Percentiles rank a stretch among this genome's conserved stretches.
Evolutionary conservation across 2,329 filamentous ascomycete species (phyloP).

Genomic region (Paracamarosporium sp.): DNA sequence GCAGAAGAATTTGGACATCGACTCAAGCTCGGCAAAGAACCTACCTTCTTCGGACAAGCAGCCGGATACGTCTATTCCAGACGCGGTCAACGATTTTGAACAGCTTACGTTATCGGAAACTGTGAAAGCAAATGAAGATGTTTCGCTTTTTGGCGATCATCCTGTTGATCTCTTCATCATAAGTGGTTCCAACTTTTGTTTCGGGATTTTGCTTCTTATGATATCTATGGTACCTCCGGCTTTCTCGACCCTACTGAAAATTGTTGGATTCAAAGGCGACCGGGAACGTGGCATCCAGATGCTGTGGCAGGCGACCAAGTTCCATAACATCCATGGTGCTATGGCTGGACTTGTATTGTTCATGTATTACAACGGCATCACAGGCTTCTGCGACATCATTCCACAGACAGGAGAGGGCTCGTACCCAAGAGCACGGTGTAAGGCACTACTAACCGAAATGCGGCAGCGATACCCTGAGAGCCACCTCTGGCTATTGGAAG

Average conservation of each 20-base stretch:
- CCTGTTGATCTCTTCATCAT: slow-evolving; percentile 88
- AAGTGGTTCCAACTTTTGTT: slow-evolving; percentile 87
- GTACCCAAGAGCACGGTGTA: slow-evolving; percentile 74
- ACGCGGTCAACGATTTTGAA: slow-evolving; percentile 38
- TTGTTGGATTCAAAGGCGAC: slow-evolving; percentile 92
- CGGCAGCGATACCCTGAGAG: slow-evolving; percentile 79
- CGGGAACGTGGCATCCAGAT: slow-evolving; percentile 80
- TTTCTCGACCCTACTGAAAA: slow-evolving; percentile 83
- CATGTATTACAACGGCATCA: slow-evolving; percentile 85
- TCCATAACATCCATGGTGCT: slow-evolving; percentile 89
- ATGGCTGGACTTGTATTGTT: slow-evolving; percentile 83
- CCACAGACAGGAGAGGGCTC: slow-evolving; percentile 65
- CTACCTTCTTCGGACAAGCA: slow-evolving; percentile 26
- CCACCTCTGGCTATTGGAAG: slow-evolving; percentile 85
- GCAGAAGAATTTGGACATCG: slow-evolving; percentile 25
- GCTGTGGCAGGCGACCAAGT: slow-evolving; percentile 89
- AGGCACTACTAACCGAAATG: slow-evolving; percentile 74
- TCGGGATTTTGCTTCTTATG: slow-evolving; percentile 82
- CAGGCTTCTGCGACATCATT: slow-evolving; percentile 88
- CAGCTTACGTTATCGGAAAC: slow-evolving; percentile 35
- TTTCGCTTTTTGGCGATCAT: slow-evolving; percentile 69
- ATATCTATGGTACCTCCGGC: slow-evolving; percentile 93
- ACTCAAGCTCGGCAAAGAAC: slow-evolving; percentile 33
- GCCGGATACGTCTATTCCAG: slow-evolving; percentile 27
- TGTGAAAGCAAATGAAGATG: slow-evolving; percentile 60